These are phyloP conservation scores for Ceratocystiopsis brevicomis DNA, from an alignment of 2,329 filamentous ascomycete species.

Conservation along the genomic window DNA sequence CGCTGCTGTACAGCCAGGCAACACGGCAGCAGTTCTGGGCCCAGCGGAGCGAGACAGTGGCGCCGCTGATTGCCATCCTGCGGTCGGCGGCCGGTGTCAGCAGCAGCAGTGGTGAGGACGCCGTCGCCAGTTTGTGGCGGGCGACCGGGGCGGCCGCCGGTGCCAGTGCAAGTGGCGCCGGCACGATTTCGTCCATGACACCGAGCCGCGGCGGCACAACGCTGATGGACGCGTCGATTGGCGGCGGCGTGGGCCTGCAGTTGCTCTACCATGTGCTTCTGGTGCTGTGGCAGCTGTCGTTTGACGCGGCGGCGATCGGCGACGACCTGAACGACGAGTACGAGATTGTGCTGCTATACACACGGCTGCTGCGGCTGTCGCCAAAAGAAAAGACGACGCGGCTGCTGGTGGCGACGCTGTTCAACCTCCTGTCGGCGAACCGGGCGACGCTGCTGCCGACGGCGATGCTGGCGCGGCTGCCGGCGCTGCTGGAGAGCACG, in stretches of 20 bases:
- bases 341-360: slow-evolving; percentile 79
- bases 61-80: slow-evolving; percentile 66
- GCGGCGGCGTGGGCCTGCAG: slow-evolving; percentile 78
- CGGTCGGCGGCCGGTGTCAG: slow-evolving; percentile 55
- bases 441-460: slow-evolving; percentile 59
- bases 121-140: slow-evolving; percentile 42
- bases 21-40: slow-evolving; percentile 79
- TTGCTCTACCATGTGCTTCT: slow-evolving; percentile 86
- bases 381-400: slow-evolving; percentile 97
- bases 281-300: slow-evolving; percentile 91
- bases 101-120: slow-evolving; percentile 33
- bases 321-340: slow-evolving; percentile 79
- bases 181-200: neutral
- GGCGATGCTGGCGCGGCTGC: slow-evolving; percentile 71
- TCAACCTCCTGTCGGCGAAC: slow-evolving; percentile 61
- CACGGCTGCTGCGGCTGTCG: slow-evolving; percentile 76
- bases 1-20: slow-evolving; percentile 55
- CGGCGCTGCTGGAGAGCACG: slow-evolving; percentile 39
- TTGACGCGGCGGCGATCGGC: slow-evolving; percentile 58
- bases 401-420: slow-evolving; percentile 70
- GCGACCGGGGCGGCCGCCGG: slow-evolving; percentile 17
- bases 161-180: slow-evolving; percentile 1
- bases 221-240: slow-evolving; percentile 37
- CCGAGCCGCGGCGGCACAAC: slow-evolving; percentile 16
- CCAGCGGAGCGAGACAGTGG: slow-evolving; percentile 67